Base-by-base conservation (phyloP, 495 filamentous ascomycete genomes). In the Sphaerosporella brunnea region DNA sequence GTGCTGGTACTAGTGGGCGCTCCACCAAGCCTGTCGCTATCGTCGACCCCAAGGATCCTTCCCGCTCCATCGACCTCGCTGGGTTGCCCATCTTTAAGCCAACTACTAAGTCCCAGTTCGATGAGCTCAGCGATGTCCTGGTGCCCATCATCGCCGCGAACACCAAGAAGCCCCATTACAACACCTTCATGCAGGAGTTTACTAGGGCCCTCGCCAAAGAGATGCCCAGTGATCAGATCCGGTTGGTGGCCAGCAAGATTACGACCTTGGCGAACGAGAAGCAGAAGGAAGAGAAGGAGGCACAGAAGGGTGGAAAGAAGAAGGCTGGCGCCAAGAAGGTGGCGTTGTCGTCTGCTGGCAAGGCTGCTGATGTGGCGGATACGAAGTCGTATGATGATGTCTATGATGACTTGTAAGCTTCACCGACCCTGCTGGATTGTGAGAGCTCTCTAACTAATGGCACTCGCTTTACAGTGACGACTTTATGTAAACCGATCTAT, bases 281-380 rank as follows among this genome's bases (percentile, higher is more conserved):
- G 73, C 83, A 94, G 84, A 92, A 84, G 70, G 90, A 95, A 66
- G 92, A 99, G 75, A 93, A 94, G 70, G 73, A 77, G 10, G 77
- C 83, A 2, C 87, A 94, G 53, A 96, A 94, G 71, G 82, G 82
- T 20, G 83, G 77, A 51, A 96, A 95, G 80, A 99, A 96, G 74
- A 79, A 68, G 50, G 83, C 83, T 8, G 80, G 80, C 35, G 94
- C 94, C 75, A 88, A 81, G 13, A 99, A 99, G 77, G 72, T 81
- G 34, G 77, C 74, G 15, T 68, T 99, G 25, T 77, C 78, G 9
- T 75, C 84, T 3, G 73, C 66, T 49, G 67, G 82, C 35, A 79
- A 86, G 53, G 69, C 71, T 4, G 64, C 68, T 40, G 64, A 61
- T 50, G 74, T 67, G 46, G 70, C 77, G 19, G 88, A 96, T 64